Base-by-base conservation (phyloP, 129 eudicot species). In the Flaveria sonorensis region DNA sequence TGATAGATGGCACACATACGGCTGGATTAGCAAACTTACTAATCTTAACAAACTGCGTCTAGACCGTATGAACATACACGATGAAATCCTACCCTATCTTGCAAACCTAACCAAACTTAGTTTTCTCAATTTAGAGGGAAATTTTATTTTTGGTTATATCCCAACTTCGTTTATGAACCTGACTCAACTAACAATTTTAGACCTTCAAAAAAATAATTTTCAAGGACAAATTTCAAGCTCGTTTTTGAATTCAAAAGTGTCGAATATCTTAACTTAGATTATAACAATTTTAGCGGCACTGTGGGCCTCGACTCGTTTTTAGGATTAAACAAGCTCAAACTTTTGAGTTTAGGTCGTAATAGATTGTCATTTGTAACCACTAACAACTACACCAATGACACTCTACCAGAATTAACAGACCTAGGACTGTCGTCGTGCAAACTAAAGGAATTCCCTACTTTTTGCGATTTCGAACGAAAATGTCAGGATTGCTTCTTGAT, bases 141-240 rank as follows among this genome's bases (percentile, higher is more conserved):
- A 81, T 51, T 68, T 16, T 13, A 26, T 81, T 26, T 23, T 26
- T 8, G 85, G 87, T 36, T 12, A 8, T 65, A 80, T 80, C 39
- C 87, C 87, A 47, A 24, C 60, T 1, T 71, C 75, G 19, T 53
- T 84, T 47, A 55, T 66, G 59, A 81, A 81, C 70, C 52, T 81
- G n/a, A 81, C 84, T 6, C 52, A 45, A 5, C 47, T 74, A 57
- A 56, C 18, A 1, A 2, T 2, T 4, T 8, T 81, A 66, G 53
- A 56, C 51, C 70, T 81, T 46, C 7, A n/a, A n/a, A n/a, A n/a
- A n/a, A n/a, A n/a, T n/a, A n/a, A n/a, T n/a, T n/a, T n/a, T n/a
- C n/a, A n/a, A n/a, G n/a, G n/a, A n/a, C n/a, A n/a, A n/a, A n/a
- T n/a, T n/a, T n/a, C n/a, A n/a, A n/a, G n/a, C n/a, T n/a, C n/a